phyloP scores from a whole-genome alignment of 1,284 basidiomycete genomes.

The Microbotryum scabiosae region DNA sequence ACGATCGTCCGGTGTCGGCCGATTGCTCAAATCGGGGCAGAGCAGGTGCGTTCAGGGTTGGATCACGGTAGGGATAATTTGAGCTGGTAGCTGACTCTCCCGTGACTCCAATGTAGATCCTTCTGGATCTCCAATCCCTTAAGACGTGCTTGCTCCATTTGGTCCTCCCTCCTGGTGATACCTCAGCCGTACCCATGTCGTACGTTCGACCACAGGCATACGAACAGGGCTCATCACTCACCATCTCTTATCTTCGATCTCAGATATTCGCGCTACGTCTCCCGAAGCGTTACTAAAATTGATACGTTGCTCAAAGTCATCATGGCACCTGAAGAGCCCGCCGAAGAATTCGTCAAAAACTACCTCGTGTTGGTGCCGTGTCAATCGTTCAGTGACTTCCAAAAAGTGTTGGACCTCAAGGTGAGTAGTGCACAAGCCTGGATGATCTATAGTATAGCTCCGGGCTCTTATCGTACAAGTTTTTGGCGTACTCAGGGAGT shows the following conservation, averaged over 20 bases:
- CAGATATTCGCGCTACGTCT: conserved; percentile 72
- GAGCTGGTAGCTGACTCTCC: neutral
- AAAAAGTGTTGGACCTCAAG: conserved; percentile 95
- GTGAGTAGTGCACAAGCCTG: conserved; percentile 14
- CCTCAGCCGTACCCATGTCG: conserved; percentile 29
- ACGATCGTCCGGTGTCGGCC: conserved; percentile 78
- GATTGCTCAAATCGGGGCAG: conserved; percentile 78
- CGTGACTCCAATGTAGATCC: conserved; percentile 49
- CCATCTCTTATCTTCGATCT: neutral
- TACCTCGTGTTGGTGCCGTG: conserved; percentile 88
- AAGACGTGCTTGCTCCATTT: conserved; percentile 75
- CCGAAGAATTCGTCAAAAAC: conserved; percentile 85
- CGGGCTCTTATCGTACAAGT: too few relatives aligned
- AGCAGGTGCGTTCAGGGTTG: conserved; percentile 55
- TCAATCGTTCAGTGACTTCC: conserved; percentile 88
- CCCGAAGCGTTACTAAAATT: conserved; percentile 66
- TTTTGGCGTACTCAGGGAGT: conserved; percentile 50
- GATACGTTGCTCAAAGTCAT: conserved; percentile 91
- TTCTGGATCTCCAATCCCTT: conserved; percentile 82
- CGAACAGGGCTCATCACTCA: neutral
- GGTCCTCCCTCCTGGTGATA: conserved; percentile 44
- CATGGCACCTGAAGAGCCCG: conserved; percentile 84
- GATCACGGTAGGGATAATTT: neutral
- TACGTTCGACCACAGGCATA: conserved; percentile 8
- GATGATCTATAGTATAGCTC: neutral